These are phyloP conservation scores for Helotiales sp. DNA, from an alignment of 2,329 filamentous ascomycete genomes.

Conservation along the genomic window DNA sequence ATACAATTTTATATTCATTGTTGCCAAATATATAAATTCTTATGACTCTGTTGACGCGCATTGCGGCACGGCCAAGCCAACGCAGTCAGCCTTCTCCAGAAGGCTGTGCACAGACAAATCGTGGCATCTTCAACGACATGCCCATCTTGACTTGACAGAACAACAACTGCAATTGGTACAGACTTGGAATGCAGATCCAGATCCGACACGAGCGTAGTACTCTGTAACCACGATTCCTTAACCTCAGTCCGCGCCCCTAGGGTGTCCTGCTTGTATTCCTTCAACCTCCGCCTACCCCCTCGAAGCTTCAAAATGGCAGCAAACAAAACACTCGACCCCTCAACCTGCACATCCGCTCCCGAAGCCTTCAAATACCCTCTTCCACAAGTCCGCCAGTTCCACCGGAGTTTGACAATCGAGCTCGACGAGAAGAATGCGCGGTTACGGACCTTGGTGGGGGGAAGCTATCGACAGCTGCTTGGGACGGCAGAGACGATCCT, in stretches of 20 bases:
- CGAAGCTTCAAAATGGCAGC: slow-evolving; percentile 29
- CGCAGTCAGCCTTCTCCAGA: slow-evolving; percentile 14
- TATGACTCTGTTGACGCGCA: not conserved
- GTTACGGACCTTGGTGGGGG: slow-evolving; percentile 67
- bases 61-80: not conserved
- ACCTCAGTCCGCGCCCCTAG: not conserved
- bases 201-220: slow-evolving; percentile 5
- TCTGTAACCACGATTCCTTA: not conserved
- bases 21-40: not conserved
- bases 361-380: slow-evolving; percentile 55
- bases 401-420: slow-evolving; percentile 62
- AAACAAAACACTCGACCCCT: slow-evolving; percentile 55
- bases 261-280: not conserved
- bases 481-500: slow-evolving; percentile 95
- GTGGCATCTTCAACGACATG: slow-evolving; percentile 4
- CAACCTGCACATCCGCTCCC: slow-evolving; percentile 50
- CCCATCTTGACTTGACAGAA: not conserved
- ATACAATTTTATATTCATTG: not conserved
- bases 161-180: not conserved
- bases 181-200: not conserved
- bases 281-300: not conserved
- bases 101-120: slow-evolving; percentile 12
- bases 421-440: slow-evolving; percentile 67
- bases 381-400: slow-evolving; percentile 66
- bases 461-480: slow-evolving; percentile 83